A percentile compares a stretch with the other conserved stretches of the same genome.
Conservation (phyloP, 2,329 filamentous ascomycete species). For the Xylariomycetidae sp. region DNA sequence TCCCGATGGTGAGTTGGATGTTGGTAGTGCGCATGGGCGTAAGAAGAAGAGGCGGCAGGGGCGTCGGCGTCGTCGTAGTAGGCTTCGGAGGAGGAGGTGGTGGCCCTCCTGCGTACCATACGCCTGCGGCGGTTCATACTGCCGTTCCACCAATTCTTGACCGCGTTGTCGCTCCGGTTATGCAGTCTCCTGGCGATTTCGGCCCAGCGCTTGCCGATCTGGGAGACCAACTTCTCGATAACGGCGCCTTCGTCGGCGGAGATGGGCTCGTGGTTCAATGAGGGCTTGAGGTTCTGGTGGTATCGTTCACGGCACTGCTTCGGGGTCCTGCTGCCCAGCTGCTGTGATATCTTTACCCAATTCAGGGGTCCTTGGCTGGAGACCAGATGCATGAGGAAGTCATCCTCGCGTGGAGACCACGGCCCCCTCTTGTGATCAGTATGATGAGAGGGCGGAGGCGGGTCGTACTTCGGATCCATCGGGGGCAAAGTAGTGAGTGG, state of each 20-base stretch:
- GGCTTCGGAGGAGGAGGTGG: slow-evolving; percentile 13
- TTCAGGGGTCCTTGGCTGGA: slow-evolving; percentile 68
- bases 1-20: too few species aligned
- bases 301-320: slow-evolving; percentile 95
- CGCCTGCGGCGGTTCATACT: slow-evolving; percentile 74
- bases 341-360: slow-evolving; percentile 81
- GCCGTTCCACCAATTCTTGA: slow-evolving; percentile 98
- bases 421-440: slow-evolving; percentile 55
- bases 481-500: too few species aligned
- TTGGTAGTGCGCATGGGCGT: too few species aligned
- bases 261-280: slow-evolving; percentile 68
- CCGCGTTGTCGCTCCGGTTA: slow-evolving; percentile 86
- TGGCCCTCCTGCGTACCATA: slow-evolving; percentile 30
- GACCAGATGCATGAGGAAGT: slow-evolving; percentile 63
- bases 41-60: not conserved
- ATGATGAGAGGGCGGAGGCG: slow-evolving; percentile 1
- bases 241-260: slow-evolving; percentile 60
- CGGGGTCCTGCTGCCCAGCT: slow-evolving; percentile 71
- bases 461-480: too few species aligned
- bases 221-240: slow-evolving; percentile 71
- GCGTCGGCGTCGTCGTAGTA: slow-evolving; percentile 24
- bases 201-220: slow-evolving; percentile 85
- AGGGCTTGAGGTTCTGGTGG: slow-evolving; percentile 84
- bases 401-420: slow-evolving; percentile 76
- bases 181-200: slow-evolving; percentile 79